These are phyloP conservation scores for Diaporthe sp. DNA, from an alignment of 2,329 filamentous ascomycete species.

Conservation along the genomic window DNA sequence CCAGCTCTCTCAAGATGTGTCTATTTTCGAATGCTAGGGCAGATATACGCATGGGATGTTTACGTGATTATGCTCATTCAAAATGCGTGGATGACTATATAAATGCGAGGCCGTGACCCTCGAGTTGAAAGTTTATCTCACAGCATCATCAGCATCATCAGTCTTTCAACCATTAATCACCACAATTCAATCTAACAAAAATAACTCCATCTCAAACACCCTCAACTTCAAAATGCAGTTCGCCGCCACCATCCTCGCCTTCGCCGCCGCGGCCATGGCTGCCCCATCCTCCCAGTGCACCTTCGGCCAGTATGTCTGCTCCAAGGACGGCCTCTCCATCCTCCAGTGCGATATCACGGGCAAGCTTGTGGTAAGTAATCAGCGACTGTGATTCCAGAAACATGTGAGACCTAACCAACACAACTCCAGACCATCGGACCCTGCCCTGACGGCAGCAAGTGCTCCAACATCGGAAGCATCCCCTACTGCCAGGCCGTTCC, in stretches of 20 bases:
- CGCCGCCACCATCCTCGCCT: conserved; percentile 36
- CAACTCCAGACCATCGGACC: conserved; percentile 31
- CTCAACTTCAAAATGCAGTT: conserved; percentile 38
- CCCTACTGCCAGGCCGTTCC: conserved; percentile 35
- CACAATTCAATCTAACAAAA: background rate
- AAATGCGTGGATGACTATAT: conserved; percentile 15
- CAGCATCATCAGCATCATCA: conserved; percentile 8
- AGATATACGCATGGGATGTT: background rate
- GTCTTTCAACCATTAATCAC: background rate
- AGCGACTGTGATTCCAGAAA: background rate
- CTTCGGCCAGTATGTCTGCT: conserved; percentile 39
- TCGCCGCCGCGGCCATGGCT: conserved; percentile 38
- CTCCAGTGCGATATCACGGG: conserved; percentile 36
- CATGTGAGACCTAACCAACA: background rate
- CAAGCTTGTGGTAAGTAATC: conserved; percentile 33
- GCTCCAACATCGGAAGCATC: conserved; percentile 29
- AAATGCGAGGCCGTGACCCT: conserved; percentile 2
- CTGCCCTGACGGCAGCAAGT: conserved; percentile 36
- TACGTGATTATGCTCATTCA: background rate
- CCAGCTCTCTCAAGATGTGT: background rate
- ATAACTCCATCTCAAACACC: background rate
- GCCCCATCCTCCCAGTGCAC: conserved; percentile 33
- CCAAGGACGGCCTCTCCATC: conserved; percentile 31
- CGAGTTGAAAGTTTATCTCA: background rate
- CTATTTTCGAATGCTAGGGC: background rate